Conservation (phyloP, 1,284 basidiomycete species). For the Coriolopsis trogii region DNA sequence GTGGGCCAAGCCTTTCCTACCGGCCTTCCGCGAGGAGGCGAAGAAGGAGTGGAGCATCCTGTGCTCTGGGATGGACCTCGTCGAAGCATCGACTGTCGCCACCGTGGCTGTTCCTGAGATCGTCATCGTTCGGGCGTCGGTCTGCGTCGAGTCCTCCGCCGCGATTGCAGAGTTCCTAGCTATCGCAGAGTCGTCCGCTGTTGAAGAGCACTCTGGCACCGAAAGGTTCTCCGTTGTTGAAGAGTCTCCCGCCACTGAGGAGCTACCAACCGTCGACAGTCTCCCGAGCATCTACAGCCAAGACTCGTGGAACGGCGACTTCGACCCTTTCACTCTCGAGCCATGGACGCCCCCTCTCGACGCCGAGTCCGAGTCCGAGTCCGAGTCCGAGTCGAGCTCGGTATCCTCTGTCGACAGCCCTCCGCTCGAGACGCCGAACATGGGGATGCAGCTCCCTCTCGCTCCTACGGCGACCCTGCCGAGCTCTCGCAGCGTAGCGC, state of each 20-base stretch:
- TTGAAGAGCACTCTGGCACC: no score
- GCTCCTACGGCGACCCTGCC: not conserved
- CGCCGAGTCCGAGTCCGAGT: not conserved
- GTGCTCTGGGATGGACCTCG: not conserved
- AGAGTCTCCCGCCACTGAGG: not conserved
- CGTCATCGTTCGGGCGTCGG: conserved; percentile 15
- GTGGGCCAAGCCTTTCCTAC: conserved; percentile 17
- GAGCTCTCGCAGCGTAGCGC: not conserved
- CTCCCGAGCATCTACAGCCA: conserved; percentile 13
- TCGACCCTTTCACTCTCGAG: not conserved
- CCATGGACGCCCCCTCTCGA: conserved; percentile 3
- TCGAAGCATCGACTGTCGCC: not conserved
- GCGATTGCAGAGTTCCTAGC: no score
- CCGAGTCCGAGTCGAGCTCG: not conserved
- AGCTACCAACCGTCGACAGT: conserved; percentile 1
- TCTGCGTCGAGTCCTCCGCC: no score
- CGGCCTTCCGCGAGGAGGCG: conserved; percentile 14
- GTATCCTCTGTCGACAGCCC: conserved; percentile 11
- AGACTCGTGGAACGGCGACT: not conserved
- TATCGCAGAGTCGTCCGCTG: no score
- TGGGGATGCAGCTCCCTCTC: not conserved
- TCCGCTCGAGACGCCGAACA: conserved; percentile 14
- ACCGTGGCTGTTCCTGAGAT: conserved; percentile 12
- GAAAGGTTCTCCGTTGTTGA: no score
- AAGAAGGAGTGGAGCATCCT: conserved; percentile 16